Evolutionary conservation across 306 rosid genomes (phyloP).

Genomic region (Prunus mume): DNA sequence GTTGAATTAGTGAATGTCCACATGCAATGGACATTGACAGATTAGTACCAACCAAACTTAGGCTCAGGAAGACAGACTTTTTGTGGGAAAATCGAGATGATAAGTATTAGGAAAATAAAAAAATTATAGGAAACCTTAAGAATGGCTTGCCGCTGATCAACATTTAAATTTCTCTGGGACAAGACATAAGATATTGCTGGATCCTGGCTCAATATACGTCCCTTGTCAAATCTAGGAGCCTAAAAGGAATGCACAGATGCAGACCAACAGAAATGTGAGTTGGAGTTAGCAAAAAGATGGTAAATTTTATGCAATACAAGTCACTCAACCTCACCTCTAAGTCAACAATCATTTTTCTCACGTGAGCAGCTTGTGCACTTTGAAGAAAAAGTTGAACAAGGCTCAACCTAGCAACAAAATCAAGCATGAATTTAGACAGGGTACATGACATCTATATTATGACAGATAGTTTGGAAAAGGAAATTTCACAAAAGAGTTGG

Average conservation of each 20-base stretch:
- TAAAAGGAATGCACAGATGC: constrained; percentile 32
- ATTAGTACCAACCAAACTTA: not conserved
- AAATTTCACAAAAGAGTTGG: not conserved
- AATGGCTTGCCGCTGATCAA: constrained; percentile 88
- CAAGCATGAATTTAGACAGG: constrained; percentile 30
- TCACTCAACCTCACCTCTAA: constrained; percentile 54
- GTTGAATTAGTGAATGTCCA: not conserved
- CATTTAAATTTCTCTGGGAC: constrained; percentile 75
- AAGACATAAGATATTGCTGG: constrained; percentile 85
- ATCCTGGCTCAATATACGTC: constrained; percentile 80
- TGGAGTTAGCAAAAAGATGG: constrained; percentile 6
- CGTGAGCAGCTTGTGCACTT: constrained; percentile 57
- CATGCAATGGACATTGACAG: not conserved
- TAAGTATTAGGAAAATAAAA: not conserved
- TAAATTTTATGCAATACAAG: not conserved
- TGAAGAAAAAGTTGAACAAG: constrained; percentile 72
- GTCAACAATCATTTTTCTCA: constrained; percentile 83
- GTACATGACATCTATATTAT: constrained; percentile 3
- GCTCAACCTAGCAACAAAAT: constrained; percentile 64
- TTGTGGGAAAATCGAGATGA: constrained; percentile 1
- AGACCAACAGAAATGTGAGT: constrained; percentile 16
- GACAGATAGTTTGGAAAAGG: not conserved
- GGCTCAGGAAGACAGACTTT: constrained; percentile 17
- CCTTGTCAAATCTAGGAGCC: constrained; percentile 94
- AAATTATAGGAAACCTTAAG: constrained; percentile 58